Conservation (phyloP, 2,329 filamentous ascomycete species). For the Cadophora sp. region DNA sequence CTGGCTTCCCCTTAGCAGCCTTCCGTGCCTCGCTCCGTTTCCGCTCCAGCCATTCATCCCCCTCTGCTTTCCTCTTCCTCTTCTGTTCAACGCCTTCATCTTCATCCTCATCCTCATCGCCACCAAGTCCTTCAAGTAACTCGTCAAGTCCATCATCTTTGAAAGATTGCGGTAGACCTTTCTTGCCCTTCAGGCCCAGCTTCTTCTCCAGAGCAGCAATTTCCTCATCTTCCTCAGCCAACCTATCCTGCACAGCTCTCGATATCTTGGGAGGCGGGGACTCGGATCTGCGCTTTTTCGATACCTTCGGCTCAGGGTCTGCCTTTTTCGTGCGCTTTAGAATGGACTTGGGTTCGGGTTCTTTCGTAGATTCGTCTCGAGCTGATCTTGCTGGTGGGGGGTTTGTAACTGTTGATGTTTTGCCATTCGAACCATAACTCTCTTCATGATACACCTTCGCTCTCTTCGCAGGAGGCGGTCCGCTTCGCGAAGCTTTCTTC, state of each 20-base stretch:
- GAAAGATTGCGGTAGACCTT: constrained; percentile 74
- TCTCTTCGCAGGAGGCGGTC: constrained; percentile 40
- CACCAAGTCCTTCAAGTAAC: constrained; percentile 73
- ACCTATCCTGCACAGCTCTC: constrained; percentile 60
- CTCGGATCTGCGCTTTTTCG: constrained; percentile 22
- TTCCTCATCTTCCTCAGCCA: constrained; percentile 85
- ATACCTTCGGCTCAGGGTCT: constrained; percentile 23
- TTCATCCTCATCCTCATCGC: constrained; percentile 48
- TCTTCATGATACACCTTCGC: constrained; percentile 35
- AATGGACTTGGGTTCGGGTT: constrained; percentile 41
- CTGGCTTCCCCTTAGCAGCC: constrained; percentile 18
- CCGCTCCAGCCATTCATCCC: constrained; percentile 64
- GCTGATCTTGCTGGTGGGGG: constrained; percentile 9
- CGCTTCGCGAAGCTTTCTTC: constrained; percentile 40
- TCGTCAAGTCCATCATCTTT: constrained; percentile 84
- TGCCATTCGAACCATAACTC: background rate
- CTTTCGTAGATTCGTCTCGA: background rate
- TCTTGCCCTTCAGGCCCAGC: constrained; percentile 79
- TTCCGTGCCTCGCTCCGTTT: constrained; percentile 58
- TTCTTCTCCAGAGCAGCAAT: constrained; percentile 89
- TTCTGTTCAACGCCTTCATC: constrained; percentile 53
- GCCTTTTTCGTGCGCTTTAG: constrained; percentile 39
- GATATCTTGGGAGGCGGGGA: constrained; percentile 37
- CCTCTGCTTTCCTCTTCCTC: constrained; percentile 65
- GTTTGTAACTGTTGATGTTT: constrained; percentile 13